These are phyloP conservation scores for Beauveria asiatica DNA, from an alignment of 2,329 filamentous ascomycete species.

Conservation along the genomic window DNA sequence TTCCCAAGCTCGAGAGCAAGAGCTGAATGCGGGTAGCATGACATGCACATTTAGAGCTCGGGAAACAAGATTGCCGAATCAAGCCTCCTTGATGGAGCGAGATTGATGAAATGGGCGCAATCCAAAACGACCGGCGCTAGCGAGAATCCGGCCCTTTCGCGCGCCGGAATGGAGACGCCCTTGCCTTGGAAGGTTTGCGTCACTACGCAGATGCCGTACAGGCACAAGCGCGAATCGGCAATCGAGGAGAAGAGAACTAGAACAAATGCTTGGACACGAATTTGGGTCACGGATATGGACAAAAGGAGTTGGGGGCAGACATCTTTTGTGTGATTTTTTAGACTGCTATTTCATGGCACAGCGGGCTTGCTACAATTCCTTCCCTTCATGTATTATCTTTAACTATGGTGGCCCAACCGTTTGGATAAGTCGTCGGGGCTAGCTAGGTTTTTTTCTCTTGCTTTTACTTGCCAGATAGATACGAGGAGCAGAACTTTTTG, in stretches of 20 bases:
- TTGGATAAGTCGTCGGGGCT: not conserved
- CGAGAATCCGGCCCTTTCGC: not conserved
- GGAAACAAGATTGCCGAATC: not conserved
- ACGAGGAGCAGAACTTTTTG: not conserved
- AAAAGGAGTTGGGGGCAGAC: not conserved
- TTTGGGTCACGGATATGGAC: not conserved
- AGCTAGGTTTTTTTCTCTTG: not conserved
- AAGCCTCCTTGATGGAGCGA: not conserved
- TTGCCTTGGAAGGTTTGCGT: not conserved
- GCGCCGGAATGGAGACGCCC: not conserved
- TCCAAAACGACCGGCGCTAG: not conserved
- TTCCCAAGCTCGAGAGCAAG: conserved; percentile 18
- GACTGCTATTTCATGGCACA: not conserved
- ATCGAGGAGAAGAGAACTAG: not conserved
- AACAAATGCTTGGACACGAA: not conserved
- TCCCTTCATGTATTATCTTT: not conserved
- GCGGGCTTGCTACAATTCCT: not conserved
- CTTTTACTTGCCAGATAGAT: not conserved
- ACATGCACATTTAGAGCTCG: not conserved
- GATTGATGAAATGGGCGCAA: not conserved
- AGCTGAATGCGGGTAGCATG: not conserved
- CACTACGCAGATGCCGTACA: not conserved
- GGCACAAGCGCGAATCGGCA: too few relatives aligned
- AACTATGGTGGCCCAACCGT: not conserved
- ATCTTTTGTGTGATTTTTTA: not conserved